Evolutionary conservation across 345 rosid species (phyloP).

Genomic region (Stellera chamaejasme): DNA sequence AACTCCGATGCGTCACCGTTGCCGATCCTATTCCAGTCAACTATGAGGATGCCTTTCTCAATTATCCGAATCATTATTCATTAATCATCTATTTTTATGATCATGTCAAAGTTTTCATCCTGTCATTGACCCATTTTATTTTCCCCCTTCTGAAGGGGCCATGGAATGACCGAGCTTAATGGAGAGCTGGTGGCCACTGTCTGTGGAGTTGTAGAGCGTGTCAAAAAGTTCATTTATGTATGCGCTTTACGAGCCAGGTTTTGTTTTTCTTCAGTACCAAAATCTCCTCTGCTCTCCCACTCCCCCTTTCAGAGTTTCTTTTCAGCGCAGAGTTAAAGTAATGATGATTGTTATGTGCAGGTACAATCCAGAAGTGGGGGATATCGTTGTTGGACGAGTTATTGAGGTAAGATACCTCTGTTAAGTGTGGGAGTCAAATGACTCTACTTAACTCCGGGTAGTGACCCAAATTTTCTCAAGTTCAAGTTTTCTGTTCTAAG

Average conservation of each 20-base stretch:
- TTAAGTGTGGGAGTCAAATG: too few relatives aligned
- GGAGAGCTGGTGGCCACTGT: slow-evolving; percentile 79
- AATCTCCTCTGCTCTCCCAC: too few relatives aligned
- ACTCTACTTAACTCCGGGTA: too few relatives aligned
- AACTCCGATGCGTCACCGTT: slow-evolving; percentile 66
- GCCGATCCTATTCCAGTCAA: slow-evolving; percentile 76
- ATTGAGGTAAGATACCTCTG: slow-evolving; percentile 49
- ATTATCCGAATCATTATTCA: slow-evolving; percentile 24
- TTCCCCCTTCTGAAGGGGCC: slow-evolving; percentile 48
- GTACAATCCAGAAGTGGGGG: slow-evolving; percentile 97
- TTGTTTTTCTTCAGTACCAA: neutral
- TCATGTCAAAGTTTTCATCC: neutral
- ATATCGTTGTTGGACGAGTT: slow-evolving; percentile 86
- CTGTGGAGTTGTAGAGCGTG: slow-evolving; percentile 93
- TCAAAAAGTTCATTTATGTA: slow-evolving; percentile 79
- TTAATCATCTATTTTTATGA: neutral
- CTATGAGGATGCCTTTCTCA: slow-evolving; percentile 83
- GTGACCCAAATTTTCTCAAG: too few relatives aligned
- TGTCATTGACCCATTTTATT: neutral
- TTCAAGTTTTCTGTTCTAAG: too few relatives aligned
- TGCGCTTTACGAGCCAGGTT: slow-evolving; percentile 79
- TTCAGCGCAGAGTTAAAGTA: neutral
- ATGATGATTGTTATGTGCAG: slow-evolving; percentile 19
- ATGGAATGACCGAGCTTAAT: slow-evolving; percentile 70
- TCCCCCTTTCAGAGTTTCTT: neutral